Conservation (phyloP, 371 early-diverging fungal species). For the Globomyces sp. region DNA sequence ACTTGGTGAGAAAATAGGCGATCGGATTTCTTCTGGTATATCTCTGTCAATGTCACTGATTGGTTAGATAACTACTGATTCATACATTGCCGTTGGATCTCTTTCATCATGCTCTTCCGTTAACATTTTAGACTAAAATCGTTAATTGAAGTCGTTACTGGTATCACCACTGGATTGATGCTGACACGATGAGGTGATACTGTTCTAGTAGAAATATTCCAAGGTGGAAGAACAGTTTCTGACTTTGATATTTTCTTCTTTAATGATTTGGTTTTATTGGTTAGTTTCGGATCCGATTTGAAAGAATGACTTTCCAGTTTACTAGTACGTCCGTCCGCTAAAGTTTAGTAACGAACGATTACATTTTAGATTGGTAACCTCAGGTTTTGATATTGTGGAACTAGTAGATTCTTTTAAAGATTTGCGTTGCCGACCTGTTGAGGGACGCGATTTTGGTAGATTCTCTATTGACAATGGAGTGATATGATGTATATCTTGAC, state of each 20-base stretch:
- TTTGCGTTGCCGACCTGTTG: no score
- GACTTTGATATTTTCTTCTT: constrained; percentile 16
- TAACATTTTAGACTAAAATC: not conserved
- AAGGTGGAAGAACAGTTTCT: constrained; percentile 26
- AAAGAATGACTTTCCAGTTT: no score
- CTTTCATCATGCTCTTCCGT: constrained; percentile 7
- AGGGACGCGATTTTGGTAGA: no score
- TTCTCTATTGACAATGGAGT: no score
- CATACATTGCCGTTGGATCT: not conserved
- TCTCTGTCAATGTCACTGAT: not conserved
- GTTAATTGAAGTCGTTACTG: not conserved
- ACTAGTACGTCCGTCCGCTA: no score
- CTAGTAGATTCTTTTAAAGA: no score
- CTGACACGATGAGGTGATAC: not conserved
- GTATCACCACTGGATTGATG: not conserved
- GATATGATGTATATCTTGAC: no score
- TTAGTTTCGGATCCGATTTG: not conserved
- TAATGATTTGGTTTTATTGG: constrained; percentile 3
- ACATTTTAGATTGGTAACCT: no score
- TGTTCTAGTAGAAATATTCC: constrained; percentile 26
- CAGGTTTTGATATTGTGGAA: no score
- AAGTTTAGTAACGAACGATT: no score
- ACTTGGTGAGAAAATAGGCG: not conserved
- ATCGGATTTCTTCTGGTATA: not conserved
- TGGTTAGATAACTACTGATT: not conserved